Evolutionary conservation across 352 stramenopile genomes (phyloP), one percentile per base, ranked within the genome.

Genomic region (Pseudoperonospora humuli): DNA sequence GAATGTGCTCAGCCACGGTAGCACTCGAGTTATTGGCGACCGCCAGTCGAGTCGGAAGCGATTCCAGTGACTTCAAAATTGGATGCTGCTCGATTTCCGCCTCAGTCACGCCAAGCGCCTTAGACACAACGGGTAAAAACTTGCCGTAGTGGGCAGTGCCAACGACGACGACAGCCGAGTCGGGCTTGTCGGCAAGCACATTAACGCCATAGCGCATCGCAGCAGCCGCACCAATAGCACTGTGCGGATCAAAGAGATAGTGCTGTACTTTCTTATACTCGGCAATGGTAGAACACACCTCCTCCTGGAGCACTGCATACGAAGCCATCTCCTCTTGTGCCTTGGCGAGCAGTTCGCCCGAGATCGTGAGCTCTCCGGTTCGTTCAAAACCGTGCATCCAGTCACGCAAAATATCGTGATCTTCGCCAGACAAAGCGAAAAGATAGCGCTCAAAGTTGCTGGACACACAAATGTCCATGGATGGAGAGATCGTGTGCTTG

Each of bases 361-460:
- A 73, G 40, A 98, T 82, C 24, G 85, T 97, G 20, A 99, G 80
- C 59, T 97, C 79, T 3, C 88, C 86, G 3, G 89, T 98, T 37
- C 76, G 63, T 71, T 98, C 95, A 61, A 99, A 99, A 13, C 54
- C 69, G 27, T 85, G 67, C 92, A 99, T 98, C 93, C 93, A 98
- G 15, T 75, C 67, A 17, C 77, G 68, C 39, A 98, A 59, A 20
- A 89, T 73, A n/a, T 62, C 63, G 8, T 90, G 43, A 61, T 98
- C 84, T 51, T 98, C 92, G n/a, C 90, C 95, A 15, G 77, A 75
- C 18, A 99, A 70, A 50, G 96, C 86, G 57, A 97, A 99, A 2
- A 99, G 72, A 70, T 98, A 99, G 18, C 96, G 77, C 67, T 99
- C 96, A 70, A 99, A 99, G 77, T 99, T 99, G 54, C 87, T 98